phyloP scores from a whole-genome alignment of 352 stramenopile genomes.

The Saprolegnia parasitica region DNA sequence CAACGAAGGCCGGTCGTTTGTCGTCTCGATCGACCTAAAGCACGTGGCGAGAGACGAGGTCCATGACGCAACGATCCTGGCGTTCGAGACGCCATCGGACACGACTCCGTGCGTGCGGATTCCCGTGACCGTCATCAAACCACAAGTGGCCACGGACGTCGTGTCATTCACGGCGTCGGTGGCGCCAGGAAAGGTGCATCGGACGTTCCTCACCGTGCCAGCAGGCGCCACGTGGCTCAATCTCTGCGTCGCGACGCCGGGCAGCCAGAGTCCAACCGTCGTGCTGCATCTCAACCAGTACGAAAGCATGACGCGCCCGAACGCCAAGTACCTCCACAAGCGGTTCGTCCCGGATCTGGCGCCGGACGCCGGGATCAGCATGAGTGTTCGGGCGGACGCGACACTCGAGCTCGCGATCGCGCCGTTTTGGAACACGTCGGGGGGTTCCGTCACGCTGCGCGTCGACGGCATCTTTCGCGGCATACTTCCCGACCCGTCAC shows the following conservation, averaged over 20 bases:
- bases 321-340: constrained; percentile 60
- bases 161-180: neutral
- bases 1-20: constrained; percentile 80
- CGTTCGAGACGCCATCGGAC: constrained; percentile 58
- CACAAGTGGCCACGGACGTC: constrained; percentile 10
- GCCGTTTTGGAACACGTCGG: constrained; percentile 88
- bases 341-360: constrained; percentile 60
- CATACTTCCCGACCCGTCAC: constrained; percentile 59
- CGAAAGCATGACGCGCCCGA: constrained; percentile 78
- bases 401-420: constrained; percentile 85
- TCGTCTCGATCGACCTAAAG: constrained; percentile 85
- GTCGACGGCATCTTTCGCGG: constrained; percentile 84
- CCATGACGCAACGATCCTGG: constrained; percentile 82
- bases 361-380: constrained; percentile 56
- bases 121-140: constrained; percentile 88
- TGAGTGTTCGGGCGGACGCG: constrained; percentile 62
- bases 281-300: constrained; percentile 90
- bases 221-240: constrained; percentile 79
- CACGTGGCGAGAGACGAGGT: constrained; percentile 59
- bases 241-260: constrained; percentile 48
- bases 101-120: constrained; percentile 82
- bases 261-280: neutral
- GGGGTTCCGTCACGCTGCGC: constrained; percentile 59
- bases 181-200: constrained; percentile 58
- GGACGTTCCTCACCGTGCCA: constrained; percentile 80